phyloP scores from a whole-genome alignment of 2,329 filamentous ascomycete genomes.

The Emmonsiellopsis sp. region DNA sequence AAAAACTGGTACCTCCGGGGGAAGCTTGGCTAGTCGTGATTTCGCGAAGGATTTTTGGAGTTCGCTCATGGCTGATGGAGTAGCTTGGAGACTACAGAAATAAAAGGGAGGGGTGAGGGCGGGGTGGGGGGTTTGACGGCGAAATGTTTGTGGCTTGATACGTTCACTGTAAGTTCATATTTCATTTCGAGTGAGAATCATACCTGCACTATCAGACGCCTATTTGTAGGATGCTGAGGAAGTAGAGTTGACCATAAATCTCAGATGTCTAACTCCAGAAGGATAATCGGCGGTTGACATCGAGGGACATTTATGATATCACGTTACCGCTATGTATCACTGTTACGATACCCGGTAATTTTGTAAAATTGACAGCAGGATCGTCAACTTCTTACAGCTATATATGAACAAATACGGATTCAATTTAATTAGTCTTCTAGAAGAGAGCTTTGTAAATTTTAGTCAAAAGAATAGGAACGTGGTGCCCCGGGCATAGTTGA shows the following conservation, averaged over 20 bases:
- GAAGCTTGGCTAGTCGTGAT: conserved; percentile 57
- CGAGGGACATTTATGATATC: background rate
- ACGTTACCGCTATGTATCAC: background rate
- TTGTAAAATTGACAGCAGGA: background rate
- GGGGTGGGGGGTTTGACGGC: no score
- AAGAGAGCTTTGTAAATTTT: no score
- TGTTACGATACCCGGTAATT: background rate
- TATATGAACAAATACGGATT: no score
- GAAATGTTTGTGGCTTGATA: no score
- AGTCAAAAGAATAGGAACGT: no score
- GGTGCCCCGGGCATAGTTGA: no score
- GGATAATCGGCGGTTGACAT: background rate
- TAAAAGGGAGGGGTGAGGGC: background rate
- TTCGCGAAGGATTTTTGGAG: conserved; percentile 72
- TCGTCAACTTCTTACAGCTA: background rate
- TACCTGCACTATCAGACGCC: no score
- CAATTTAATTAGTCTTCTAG: no score
- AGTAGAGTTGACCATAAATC: background rate
- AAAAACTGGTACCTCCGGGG: conserved; percentile 44
- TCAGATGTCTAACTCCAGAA: no score
- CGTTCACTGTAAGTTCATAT: background rate
- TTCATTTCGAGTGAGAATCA: background rate
- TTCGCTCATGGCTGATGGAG: conserved; percentile 58
- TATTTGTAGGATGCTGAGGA: background rate
- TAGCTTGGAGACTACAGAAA: background rate